These are phyloP conservation scores for Elsinoe necatrix DNA, from an alignment of 2,329 filamentous ascomycete species.

Conservation along the genomic window DNA sequence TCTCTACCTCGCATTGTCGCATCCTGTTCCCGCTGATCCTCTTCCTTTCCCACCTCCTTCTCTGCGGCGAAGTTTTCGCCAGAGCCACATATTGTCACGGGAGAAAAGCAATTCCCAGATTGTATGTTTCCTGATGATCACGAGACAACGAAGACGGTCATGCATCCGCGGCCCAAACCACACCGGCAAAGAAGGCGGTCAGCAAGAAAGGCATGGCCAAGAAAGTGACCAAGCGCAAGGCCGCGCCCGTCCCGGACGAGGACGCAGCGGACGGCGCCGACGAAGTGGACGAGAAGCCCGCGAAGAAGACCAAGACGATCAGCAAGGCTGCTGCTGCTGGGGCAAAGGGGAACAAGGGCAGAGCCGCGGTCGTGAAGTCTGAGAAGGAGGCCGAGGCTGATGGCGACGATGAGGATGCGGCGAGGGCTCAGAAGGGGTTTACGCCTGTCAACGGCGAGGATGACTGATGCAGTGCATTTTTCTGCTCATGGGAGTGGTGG, in stretches of 20 bases:
- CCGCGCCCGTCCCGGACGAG: neutral
- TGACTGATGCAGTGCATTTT: neutral
- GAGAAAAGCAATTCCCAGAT: too few relatives aligned
- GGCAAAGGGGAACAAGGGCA: conserved; percentile 5
- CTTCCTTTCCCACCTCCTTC: neutral
- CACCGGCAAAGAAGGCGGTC: neutral
- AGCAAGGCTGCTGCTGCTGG: neutral
- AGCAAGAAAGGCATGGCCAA: conserved; percentile 11
- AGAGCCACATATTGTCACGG: too few relatives aligned
- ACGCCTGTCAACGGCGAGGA: conserved; percentile 9
- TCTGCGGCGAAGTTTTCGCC: too few relatives aligned
- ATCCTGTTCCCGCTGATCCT: too few relatives aligned
- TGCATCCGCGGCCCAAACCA: neutral
- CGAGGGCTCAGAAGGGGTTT: neutral
- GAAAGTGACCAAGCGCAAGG: neutral
- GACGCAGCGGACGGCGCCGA: neutral
- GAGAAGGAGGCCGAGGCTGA: conserved; percentile 9
- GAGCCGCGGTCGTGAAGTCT: neutral
- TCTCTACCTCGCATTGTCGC: too few relatives aligned
- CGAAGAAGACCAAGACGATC: neutral
- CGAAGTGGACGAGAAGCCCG: neutral
- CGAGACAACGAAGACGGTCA: neutral
- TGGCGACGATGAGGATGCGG: neutral
- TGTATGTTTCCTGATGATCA: neutral
- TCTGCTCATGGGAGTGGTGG: too few relatives aligned